Evolutionary conservation across 2,329 filamentous ascomycete genomes (phyloP).

Genomic region (Beauveria bassiana): DNA sequence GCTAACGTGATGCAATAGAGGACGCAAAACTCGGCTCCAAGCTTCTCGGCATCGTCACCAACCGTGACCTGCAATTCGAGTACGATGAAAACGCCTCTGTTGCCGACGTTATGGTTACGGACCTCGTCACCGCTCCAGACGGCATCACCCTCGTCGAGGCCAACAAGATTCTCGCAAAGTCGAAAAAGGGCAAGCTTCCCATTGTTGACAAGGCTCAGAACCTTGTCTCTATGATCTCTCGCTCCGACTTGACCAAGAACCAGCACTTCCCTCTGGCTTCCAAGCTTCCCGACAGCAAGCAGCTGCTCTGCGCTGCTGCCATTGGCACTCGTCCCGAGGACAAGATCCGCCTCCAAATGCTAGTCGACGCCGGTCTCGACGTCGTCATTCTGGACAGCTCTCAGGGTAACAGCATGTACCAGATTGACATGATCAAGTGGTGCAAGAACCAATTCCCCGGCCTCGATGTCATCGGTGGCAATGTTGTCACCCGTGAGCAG

Average conservation of each 20-base stretch:
- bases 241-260: conserved; percentile 98
- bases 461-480: conserved; percentile 94
- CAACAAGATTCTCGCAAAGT: conserved; percentile 86
- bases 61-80: conserved; percentile 97
- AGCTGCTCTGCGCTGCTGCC: conserved; percentile 89
- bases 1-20: conserved; percentile 46
- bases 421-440: conserved; percentile 97
- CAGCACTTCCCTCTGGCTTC: conserved; percentile 93
- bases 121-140: conserved; percentile 78
- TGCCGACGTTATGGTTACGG: conserved; percentile 88
- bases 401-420: conserved; percentile 97
- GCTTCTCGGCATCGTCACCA: conserved; percentile 94
- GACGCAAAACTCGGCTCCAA: conserved; percentile 89
- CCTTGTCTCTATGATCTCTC: conserved; percentile 83
- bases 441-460: conserved; percentile 79
- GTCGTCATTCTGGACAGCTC: conserved; percentile 93
- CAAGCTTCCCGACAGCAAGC: conserved; percentile 94
- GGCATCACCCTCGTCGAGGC: conserved; percentile 82
- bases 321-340: conserved; percentile 94
- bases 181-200: conserved; percentile 97
- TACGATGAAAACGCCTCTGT: conserved; percentile 64
- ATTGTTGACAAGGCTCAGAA: conserved; percentile 80
- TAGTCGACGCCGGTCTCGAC: conserved; percentile 91
- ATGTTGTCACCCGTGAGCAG: conserved; percentile 96
- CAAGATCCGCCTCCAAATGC: conserved; percentile 74